Evolutionary conservation across 495 filamentous ascomycete species (phyloP).

Genomic region (Podospora conica): DNA sequence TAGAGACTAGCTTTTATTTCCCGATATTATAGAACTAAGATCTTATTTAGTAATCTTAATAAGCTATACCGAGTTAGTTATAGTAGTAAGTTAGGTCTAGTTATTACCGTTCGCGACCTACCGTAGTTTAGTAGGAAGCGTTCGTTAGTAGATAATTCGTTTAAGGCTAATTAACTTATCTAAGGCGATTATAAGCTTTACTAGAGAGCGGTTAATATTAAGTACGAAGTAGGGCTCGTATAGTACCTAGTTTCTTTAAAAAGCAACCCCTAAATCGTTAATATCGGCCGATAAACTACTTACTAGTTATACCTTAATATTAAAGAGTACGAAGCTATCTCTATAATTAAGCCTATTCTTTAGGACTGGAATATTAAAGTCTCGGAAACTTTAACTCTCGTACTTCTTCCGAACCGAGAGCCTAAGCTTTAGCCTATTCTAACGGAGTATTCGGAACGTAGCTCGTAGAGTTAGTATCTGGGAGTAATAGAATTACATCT

Average conservation of each 20-base stretch:
- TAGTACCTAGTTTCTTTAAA: slow-evolving; percentile 48
- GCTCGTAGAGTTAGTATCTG: neutral
- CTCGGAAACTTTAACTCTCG: slow-evolving; percentile 29
- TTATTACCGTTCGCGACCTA: slow-evolving; percentile 59
- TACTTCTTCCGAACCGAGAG: slow-evolving; percentile 14
- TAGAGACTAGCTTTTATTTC: neutral
- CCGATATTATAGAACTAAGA: slow-evolving; percentile 41
- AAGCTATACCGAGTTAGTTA: slow-evolving; percentile 45
- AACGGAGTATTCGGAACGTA: slow-evolving; percentile 23
- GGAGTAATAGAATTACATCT: slow-evolving; percentile 30
- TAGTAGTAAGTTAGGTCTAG: slow-evolving; percentile 35
- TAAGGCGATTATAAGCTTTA: slow-evolving; percentile 70
- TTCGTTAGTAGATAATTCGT: slow-evolving; percentile 31
- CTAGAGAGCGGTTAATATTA: slow-evolving; percentile 69
- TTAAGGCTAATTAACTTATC: slow-evolving; percentile 37
- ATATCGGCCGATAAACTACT: slow-evolving; percentile 74
- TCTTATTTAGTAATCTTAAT: slow-evolving; percentile 60
- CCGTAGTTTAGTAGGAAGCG: slow-evolving; percentile 57
- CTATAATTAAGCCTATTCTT: slow-evolving; percentile 48
- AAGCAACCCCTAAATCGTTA: slow-evolving; percentile 54
- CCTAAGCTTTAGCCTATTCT: slow-evolving; percentile 55
- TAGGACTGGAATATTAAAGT: slow-evolving; percentile 66
- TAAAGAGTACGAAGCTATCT: slow-evolving; percentile 28
- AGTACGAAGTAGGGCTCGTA: slow-evolving; percentile 34
- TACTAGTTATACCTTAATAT: slow-evolving; percentile 51